Conservation (phyloP, 78 protist species). For the Protostelium mycophagum region DNA sequence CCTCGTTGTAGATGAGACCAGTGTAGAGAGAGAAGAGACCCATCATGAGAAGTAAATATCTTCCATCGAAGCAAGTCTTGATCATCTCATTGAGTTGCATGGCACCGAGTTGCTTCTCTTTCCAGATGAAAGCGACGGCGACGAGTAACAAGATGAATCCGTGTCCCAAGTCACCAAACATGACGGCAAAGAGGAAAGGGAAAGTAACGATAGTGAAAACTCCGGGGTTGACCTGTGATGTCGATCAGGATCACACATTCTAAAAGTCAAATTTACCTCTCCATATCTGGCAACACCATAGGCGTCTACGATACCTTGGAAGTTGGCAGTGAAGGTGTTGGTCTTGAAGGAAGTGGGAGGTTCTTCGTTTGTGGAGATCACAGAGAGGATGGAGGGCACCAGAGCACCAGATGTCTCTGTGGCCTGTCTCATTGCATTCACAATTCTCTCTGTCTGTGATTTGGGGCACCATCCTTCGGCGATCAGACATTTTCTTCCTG, state of each 20-base stretch:
- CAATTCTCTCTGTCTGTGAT: slow-evolving; percentile 21
- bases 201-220: slow-evolving; percentile 94
- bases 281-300: slow-evolving; percentile 95
- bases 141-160: slow-evolving; percentile 82
- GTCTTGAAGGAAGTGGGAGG: slow-evolving; percentile 94
- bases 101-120: slow-evolving; percentile 78
- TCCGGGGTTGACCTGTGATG: slow-evolving; percentile 48
- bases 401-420: slow-evolving; percentile 61
- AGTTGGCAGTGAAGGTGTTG: slow-evolving; percentile 69
- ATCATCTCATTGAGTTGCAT: slow-evolving; percentile 74
- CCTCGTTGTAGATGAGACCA: slow-evolving; percentile 98
- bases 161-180: slow-evolving; percentile 99
- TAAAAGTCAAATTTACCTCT: slow-evolving; percentile 64
- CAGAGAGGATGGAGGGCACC: slow-evolving; percentile 66
- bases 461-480: slow-evolving; percentile 92
- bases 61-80: slow-evolving; percentile 88
- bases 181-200: slow-evolving; percentile 99
- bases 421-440: slow-evolving; percentile 50
- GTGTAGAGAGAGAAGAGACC: slow-evolving; percentile 91
- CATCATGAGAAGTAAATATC: slow-evolving; percentile 97
- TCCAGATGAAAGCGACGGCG: slow-evolving; percentile 50
- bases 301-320: slow-evolving; percentile 93
- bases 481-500: slow-evolving; percentile 60
- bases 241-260: too few species aligned
- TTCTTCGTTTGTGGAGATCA: slow-evolving; percentile 40